Evolutionary conservation across 2,329 filamentous ascomycete species (phyloP).

Genomic region (Ceratocystis ficicola): DNA sequence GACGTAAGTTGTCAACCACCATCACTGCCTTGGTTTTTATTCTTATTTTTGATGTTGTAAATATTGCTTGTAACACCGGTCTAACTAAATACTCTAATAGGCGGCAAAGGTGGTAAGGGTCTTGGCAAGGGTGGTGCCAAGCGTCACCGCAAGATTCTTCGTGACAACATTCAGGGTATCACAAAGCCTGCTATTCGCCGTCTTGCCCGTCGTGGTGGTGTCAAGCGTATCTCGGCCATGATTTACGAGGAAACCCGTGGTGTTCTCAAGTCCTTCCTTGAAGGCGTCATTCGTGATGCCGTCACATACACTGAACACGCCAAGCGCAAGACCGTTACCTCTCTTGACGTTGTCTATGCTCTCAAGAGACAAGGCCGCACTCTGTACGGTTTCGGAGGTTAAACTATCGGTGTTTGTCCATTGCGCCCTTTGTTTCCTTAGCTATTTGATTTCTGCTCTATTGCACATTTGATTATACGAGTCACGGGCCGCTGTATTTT

Average conservation of each 20-base stretch:
- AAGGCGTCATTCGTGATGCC: constrained; percentile 63
- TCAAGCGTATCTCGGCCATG: constrained; percentile 99
- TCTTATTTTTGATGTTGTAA: background rate
- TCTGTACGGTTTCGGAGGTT: constrained; percentile 84
- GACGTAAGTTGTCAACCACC: constrained; percentile 22
- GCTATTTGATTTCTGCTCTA: background rate
- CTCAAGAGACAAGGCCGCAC: constrained; percentile 61
- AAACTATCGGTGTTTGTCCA: constrained; percentile 31
- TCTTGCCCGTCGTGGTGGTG: constrained; percentile 98
- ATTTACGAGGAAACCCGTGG: constrained; percentile 70
- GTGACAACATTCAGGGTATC: constrained; percentile 99
- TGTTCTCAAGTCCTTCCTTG: constrained; percentile 68
- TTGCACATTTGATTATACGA: constrained; percentile 25
- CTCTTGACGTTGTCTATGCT: constrained; percentile 55
- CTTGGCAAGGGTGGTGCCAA: constrained; percentile 97
- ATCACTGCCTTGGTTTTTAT: background rate
- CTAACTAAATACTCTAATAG: constrained; percentile 33
- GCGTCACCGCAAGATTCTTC: constrained; percentile 97
- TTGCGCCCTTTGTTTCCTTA: constrained; percentile 23
- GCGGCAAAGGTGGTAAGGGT: constrained; percentile 93
- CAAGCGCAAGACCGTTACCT: constrained; percentile 70
- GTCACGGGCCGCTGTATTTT: constrained; percentile 21
- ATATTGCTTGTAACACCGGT: background rate
- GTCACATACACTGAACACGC: constrained; percentile 71
- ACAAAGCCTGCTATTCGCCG: constrained; percentile 97